phyloP scores from a whole-genome alignment of 345 rosid genomes.

The Populus euphratica region DNA sequence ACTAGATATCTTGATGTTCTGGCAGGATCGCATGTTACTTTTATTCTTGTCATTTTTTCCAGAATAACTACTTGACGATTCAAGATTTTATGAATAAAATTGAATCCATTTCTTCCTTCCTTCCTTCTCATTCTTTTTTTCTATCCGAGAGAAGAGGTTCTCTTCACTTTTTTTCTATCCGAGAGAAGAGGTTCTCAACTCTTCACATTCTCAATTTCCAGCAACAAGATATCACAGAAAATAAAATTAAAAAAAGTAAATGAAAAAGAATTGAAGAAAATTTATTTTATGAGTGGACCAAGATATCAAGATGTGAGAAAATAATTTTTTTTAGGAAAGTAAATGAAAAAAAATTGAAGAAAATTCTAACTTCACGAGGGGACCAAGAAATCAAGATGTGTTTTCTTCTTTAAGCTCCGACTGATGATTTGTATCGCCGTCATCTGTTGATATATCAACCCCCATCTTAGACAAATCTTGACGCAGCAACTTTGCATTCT shows the following conservation, averaged over 20 bases:
- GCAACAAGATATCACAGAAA: background rate
- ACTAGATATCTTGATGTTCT: too few species aligned
- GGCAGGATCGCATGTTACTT: too few species aligned
- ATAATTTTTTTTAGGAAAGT: too few species aligned
- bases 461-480: conserved; percentile 50
- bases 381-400: background rate
- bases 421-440: conserved; percentile 7
- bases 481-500: conserved; percentile 48
- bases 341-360: background rate
- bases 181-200: background rate
- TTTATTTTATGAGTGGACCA: background rate
- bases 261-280: background rate
- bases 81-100: background rate
- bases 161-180: background rate
- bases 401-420: background rate
- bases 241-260: too few species aligned
- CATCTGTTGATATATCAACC: conserved; percentile 33
- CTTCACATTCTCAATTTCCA: background rate
- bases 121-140: too few species aligned
- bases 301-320: background rate
- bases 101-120: background rate
- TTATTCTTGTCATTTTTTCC: background rate
- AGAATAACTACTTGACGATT: too few species aligned
- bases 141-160: too few species aligned
- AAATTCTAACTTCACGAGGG: background rate